A percentile compares a stretch with the other conserved stretches of the same genome.
These are phyloP conservation scores for Afroboletus lepidellus DNA, from an alignment of 1,284 basidiomycete genomes.

Conservation along the genomic window DNA sequence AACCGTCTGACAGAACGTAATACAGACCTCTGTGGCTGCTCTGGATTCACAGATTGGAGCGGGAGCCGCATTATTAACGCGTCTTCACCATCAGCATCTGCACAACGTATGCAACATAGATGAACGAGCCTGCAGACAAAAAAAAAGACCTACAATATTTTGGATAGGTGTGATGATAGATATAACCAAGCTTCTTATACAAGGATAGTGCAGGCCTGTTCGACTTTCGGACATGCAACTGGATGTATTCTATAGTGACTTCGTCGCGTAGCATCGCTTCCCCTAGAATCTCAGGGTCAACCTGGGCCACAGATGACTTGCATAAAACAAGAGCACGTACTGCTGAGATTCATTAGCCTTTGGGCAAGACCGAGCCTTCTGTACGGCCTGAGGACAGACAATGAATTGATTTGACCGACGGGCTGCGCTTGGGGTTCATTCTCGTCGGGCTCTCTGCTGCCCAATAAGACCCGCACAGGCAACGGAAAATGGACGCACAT, in stretches of 20 bases:
- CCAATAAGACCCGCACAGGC: slow-evolving; percentile 2
- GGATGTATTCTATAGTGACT: slow-evolving; percentile 66
- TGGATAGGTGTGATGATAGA: slow-evolving; percentile 72
- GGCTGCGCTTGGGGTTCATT: neutral
- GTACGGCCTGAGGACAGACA: slow-evolving; percentile 85
- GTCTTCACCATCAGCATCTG: slow-evolving; percentile 84
- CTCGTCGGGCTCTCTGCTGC: slow-evolving; percentile 26
- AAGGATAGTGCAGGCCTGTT: slow-evolving; percentile 83
- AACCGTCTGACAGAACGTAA: neutral
- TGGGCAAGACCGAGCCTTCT: slow-evolving; percentile 84
- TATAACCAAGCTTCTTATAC: slow-evolving; percentile 85
- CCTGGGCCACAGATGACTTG: slow-evolving; percentile 3
- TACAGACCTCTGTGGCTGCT: slow-evolving; percentile 13
- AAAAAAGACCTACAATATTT: slow-evolving; percentile 70
- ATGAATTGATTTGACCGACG: slow-evolving; percentile 84
- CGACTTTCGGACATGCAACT: slow-evolving; percentile 84
- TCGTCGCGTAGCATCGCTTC: slow-evolving; percentile 86
- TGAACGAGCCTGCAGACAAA: neutral
- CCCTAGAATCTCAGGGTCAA: slow-evolving; percentile 45
- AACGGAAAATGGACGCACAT: slow-evolving; percentile 57
- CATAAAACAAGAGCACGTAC: slow-evolving; percentile 44
- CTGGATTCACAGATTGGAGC: slow-evolving; percentile 35
- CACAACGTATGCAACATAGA: neutral
- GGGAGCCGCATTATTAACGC: slow-evolving; percentile 77
- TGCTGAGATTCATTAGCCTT: slow-evolving; percentile 84